Evolutionary conservation across 2,329 filamentous ascomycete species (phyloP), one percentile per base, ranked within the genome.

Genomic region (Botryotinia calthae): DNA sequence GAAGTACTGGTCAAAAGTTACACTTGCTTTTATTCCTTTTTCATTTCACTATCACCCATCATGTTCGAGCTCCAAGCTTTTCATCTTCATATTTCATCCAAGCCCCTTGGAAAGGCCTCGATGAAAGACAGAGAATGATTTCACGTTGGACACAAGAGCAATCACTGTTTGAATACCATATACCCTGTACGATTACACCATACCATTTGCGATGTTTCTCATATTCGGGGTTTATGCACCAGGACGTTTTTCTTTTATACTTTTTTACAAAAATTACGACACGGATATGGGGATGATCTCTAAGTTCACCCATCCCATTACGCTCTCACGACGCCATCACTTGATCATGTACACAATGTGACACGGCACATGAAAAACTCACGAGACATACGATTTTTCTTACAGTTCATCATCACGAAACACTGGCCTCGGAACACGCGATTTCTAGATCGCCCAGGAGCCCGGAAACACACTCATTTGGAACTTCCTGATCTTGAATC

Each of bases 151-250:
- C 34, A 28, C 9, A 56, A 10, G 25, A 12, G 31, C 20, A 3
- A 1, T 18, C n/a, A 44, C 3, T 68, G 37, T 68, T 68, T 68
- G 65, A 68, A 68, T 68, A 68, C n/a, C 31, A 37, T 42, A 56
- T 56, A 56, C 65, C 37, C 65, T 44, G 65, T 68, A 68, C 48
- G 37, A 68, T 14, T 56, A 67, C 5, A 56, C 18, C 16, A 42
- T 31, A 31, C 9, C 65, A 68, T 25, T 51, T 68, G 37, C 34
- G 37, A n/a, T 44, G 56, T 42, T 67, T 42, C 48, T 16, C 14
- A 28, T 10, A 56, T 22, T 42, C 16, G n/a, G 65, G n/a, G 31
- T 37, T 66, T 8, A 42, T 18, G 25, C 34, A 62, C 14, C 14
- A 40, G 14, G 25, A 4, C 7, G 9, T 40, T 2, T 62, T 12